A percentile compares a stretch with the other conserved stretches of the same genome.
phyloP scores from a whole-genome alignment of 2,329 filamentous ascomycete species.

The Fusarium nurragi region DNA sequence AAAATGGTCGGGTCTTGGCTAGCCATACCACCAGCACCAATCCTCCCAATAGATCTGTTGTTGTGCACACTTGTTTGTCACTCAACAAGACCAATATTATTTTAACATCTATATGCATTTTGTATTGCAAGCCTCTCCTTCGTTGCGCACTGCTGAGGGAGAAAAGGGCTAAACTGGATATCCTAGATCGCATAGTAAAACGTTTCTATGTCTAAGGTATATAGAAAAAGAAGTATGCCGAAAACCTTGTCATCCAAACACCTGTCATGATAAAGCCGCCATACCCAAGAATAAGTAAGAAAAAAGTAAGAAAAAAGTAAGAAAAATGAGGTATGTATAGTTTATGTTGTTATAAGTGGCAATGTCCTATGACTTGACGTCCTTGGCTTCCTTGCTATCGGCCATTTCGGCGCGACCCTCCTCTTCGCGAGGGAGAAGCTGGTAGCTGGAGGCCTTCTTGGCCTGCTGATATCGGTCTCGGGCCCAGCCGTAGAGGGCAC shows the following conservation, averaged over 20 bases:
- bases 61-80: neutral
- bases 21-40: neutral
- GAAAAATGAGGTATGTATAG: constrained; percentile 13
- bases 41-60: neutral
- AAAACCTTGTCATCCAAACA: constrained; percentile 27
- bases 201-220: constrained; percentile 35
- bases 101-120: constrained; percentile 3
- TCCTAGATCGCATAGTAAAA: constrained; percentile 30
- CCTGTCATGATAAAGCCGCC: constrained; percentile 29
- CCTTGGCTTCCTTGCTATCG: constrained; percentile 34
- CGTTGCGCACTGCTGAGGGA: constrained; percentile 31
- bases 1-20: neutral
- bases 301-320: constrained; percentile 7
- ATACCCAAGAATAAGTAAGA: constrained; percentile 18
- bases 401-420: constrained; percentile 26
- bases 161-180: constrained; percentile 15
- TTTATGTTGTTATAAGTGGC: constrained; percentile 1
- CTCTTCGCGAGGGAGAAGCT: constrained; percentile 37
- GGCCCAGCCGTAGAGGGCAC: constrained; percentile 42
- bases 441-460: constrained; percentile 41
- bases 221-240: constrained; percentile 24
- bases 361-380: constrained; percentile 16
- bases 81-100: neutral
- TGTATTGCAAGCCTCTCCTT: constrained; percentile 13
- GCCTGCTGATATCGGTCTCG: constrained; percentile 39